Evolutionary conservation across 1,284 basidiomycete species (phyloP).

Genomic region (Marasmius tenuissimus): DNA sequence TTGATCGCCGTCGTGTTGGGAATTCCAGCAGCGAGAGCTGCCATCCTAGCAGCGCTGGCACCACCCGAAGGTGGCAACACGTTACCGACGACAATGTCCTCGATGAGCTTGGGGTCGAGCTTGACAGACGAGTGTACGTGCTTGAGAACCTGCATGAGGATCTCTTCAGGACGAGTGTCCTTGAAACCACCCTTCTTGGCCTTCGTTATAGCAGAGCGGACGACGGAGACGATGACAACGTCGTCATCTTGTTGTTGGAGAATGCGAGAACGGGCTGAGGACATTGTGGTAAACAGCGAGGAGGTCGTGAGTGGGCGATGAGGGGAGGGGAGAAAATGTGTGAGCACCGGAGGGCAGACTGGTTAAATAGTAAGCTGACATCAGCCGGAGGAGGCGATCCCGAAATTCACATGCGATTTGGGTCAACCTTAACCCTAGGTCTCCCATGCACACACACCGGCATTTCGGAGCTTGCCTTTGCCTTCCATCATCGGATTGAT

Average conservation of each 20-base stretch:
- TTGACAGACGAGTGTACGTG: conserved; percentile 67
- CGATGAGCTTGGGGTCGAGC: conserved; percentile 81
- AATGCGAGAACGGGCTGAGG: conserved; percentile 25
- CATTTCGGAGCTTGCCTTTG: neutral
- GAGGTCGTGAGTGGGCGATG: neutral
- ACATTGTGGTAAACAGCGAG: conserved; percentile 7
- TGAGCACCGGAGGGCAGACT: neutral
- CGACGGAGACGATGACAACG: conserved; percentile 88
- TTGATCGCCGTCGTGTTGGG: conserved; percentile 80
- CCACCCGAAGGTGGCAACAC: conserved; percentile 93
- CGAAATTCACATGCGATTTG: neutral
- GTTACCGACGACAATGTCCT: conserved; percentile 91
- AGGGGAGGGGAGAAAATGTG: neutral
- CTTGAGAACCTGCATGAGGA: conserved; percentile 81
- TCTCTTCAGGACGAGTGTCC: conserved; percentile 88
- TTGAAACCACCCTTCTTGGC: conserved; percentile 94
- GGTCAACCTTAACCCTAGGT: neutral
- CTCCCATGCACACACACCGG: neutral
- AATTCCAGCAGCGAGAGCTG: conserved; percentile 89
- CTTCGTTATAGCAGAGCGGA: conserved; percentile 90
- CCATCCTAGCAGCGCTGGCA: conserved; percentile 91
- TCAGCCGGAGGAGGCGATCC: neutral
- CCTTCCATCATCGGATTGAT: neutral
- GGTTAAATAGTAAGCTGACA: neutral
- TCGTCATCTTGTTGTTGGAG: conserved; percentile 62